Conservation (phyloP, 805 yeast species). For the Suhomyces prunicola region DNA sequence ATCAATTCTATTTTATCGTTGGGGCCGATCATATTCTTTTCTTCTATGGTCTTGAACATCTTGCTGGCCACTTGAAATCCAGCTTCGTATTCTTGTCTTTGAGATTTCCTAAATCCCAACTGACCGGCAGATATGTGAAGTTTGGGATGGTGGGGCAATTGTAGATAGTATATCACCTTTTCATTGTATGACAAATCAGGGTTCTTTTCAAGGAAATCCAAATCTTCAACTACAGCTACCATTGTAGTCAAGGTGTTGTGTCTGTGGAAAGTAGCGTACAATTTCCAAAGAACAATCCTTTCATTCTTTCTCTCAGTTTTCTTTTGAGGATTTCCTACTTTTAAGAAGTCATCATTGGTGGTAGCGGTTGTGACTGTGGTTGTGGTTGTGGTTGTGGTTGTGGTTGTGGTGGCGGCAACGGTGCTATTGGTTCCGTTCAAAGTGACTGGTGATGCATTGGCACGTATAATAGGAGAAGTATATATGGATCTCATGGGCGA, state of each 20-base stretch:
- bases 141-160: conserved; percentile 73
- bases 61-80: conserved; percentile 78
- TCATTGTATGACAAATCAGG: conserved; percentile 58
- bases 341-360: background rate
- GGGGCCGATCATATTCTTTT: conserved; percentile 49
- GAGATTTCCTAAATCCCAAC: conserved; percentile 84
- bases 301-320: conserved; percentile 10
- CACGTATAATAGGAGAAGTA: background rate
- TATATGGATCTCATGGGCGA: background rate
- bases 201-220: conserved; percentile 54
- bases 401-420: background rate
- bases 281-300: conserved; percentile 58
- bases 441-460: conserved; percentile 6
- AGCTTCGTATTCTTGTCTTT: conserved; percentile 91
- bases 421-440: conserved; percentile 1
- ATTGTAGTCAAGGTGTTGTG: conserved; percentile 83
- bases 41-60: conserved; percentile 69
- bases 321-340: background rate
- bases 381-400: conserved; percentile 1
- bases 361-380: background rate
- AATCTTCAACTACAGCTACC: conserved; percentile 66
- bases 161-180: conserved; percentile 70
- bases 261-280: conserved; percentile 73
- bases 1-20: conserved; percentile 68
- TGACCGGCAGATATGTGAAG: conserved; percentile 75